Evolutionary conservation across 805 yeast species (phyloP), one percentile per base, ranked within the genome.

Genomic region (Monosporozyma unispora): DNA sequence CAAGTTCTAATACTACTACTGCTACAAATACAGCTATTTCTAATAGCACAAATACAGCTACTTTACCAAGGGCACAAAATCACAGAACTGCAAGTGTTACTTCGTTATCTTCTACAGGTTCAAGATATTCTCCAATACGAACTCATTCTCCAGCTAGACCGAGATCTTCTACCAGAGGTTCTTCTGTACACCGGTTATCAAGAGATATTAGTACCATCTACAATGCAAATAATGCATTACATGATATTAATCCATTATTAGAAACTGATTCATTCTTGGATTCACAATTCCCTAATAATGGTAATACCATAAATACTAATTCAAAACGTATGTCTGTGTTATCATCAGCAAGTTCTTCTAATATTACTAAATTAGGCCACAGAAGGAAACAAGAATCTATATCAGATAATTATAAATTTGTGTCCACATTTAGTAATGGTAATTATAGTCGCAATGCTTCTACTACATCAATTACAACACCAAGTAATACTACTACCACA

Each of bases 321-420:
- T 3, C 25, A 4, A 44, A 44, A 16, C 37, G 46, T 18, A 31
- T 33, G 28, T 29, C 38, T 21, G 10, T 33, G 27, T 23, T 43
- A 19, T 28, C 41, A 3, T 25, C 46, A 10, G 38, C 25, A 35
- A 50, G 33, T 12, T 45, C 39, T 19, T 45, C 39, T 44, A 54
- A 47, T 37, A 35, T 47, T 9, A 40, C 31, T 16, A 54, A 48
- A 42, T 41, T 44, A 16, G 57, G 54, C 6, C 67, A 63, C 42
- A 58, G 52, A 49, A 61, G 56, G 38, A 63, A 63, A 44, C 68
- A 64, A 49, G 66, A 62, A 42, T 63, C 69, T 2, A 56, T 64
- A 8, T 58, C 67, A 2, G 69, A 64, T 40, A 23, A 50, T 43
- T 45, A 51, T 22, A 48, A 47, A 28, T 19, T 44, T 4, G 50